These are phyloP conservation scores for Aspergillus felis DNA, from an alignment of 2,329 filamentous ascomycete genomes.

Conservation along the genomic window DNA sequence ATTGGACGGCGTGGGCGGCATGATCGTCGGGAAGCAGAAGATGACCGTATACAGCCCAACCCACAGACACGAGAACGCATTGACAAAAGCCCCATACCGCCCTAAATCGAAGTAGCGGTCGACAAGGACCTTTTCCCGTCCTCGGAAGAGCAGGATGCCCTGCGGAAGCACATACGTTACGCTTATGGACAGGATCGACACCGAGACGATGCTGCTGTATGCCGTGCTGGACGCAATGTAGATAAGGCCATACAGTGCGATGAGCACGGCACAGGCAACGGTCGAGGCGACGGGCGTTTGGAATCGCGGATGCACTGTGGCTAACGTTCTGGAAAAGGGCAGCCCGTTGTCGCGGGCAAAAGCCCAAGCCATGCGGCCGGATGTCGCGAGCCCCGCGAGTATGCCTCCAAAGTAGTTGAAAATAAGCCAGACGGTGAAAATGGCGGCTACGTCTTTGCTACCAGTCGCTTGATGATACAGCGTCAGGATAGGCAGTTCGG, in stretches of 20 bases:
- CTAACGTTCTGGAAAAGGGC: conserved; percentile 12
- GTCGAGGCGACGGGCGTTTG: conserved; percentile 40
- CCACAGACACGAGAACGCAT: conserved; percentile 44
- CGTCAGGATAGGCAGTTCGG: conserved; percentile 15
- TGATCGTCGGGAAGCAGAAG: conserved; percentile 42
- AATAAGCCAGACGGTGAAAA: conserved; percentile 15
- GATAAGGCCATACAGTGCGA: conserved; percentile 38
- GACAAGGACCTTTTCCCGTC: conserved; percentile 24
- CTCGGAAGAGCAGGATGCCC: conserved; percentile 39
- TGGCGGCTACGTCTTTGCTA: conserved; percentile 9
- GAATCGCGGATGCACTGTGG: conserved; percentile 10
- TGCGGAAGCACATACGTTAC: conserved; percentile 41
- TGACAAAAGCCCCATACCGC: conserved; percentile 32
- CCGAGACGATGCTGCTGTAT: conserved; percentile 39
- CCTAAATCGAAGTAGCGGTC: conserved; percentile 31
- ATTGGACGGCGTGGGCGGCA: conserved; percentile 40
- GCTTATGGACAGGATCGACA: conserved; percentile 34
- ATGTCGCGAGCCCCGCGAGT: conserved; percentile 7
- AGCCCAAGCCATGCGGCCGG: conserved; percentile 9
- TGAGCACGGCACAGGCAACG: conserved; percentile 41
- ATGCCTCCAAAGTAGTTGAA: conserved; percentile 41
- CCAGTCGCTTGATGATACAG: conserved; percentile 17
- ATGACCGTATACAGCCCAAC: conserved; percentile 44
- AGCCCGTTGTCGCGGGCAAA: conserved; percentile 13
- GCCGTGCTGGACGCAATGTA: conserved; percentile 34